phyloP scores from a whole-genome alignment of 176 grass and related monocot genomes.

The Musa schizocarpa region DNA sequence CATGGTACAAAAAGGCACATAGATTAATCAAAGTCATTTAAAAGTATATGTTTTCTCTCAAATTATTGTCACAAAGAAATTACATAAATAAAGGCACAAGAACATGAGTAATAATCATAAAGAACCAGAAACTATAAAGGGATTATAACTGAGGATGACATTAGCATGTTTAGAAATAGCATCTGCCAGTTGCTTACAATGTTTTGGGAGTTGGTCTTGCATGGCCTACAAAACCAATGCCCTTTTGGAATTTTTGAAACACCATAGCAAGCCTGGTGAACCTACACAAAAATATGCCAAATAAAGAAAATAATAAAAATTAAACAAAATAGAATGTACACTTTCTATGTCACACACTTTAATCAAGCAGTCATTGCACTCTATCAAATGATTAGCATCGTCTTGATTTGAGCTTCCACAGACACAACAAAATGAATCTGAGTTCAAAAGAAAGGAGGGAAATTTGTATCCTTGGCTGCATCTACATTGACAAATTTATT shows the following conservation, averaged over 20 bases:
- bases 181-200: slow-evolving; percentile 34
- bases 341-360: slow-evolving; percentile 35
- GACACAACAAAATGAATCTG: slow-evolving; percentile 73
- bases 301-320: slow-evolving; percentile 20
- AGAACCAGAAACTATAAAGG: background rate
- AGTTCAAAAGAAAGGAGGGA: slow-evolving; percentile 10
- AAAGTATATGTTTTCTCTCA: background rate
- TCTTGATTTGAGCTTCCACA: slow-evolving; percentile 69
- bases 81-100: background rate
- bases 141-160: background rate
- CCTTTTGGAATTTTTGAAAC: slow-evolving; percentile 69
- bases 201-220: slow-evolving; percentile 45
- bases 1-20: too few species aligned
- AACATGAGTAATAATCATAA: background rate
- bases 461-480: slow-evolving; percentile 24
- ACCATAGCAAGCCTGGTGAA: slow-evolving; percentile 97
- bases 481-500: slow-evolving; percentile 34
- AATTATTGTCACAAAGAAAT: background rate
- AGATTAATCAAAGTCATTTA: too few species aligned
- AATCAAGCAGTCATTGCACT: slow-evolving; percentile 70
- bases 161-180: background rate
- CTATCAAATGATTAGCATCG: slow-evolving; percentile 60
- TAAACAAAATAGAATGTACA: background rate
- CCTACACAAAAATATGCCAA: slow-evolving; percentile 41
- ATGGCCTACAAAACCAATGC: slow-evolving; percentile 84